These are phyloP conservation scores for Talaromyces verruculosus DNA, from an alignment of 2,329 filamentous ascomycete species.

Conservation along the genomic window DNA sequence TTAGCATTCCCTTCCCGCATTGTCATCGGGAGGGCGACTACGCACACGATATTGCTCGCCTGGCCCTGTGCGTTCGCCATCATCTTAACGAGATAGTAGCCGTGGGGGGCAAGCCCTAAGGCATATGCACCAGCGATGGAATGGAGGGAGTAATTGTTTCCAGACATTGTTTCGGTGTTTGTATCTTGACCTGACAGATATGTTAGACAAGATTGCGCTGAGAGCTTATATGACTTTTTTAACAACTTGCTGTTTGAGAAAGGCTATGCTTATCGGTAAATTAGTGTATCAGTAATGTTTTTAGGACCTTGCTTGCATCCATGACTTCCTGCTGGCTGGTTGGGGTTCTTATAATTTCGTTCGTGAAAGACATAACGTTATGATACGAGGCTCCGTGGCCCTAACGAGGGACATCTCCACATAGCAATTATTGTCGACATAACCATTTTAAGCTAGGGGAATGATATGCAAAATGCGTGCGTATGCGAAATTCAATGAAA, in stretches of 20 bases:
- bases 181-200: not conserved
- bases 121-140: slow-evolving; percentile 35
- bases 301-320: not conserved
- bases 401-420: not conserved
- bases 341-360: not conserved
- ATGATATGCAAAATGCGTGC: not conserved
- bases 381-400: not conserved
- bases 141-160: slow-evolving; percentile 33
- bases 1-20: not conserved
- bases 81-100: slow-evolving; percentile 34
- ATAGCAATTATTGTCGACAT: not conserved
- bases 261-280: not conserved
- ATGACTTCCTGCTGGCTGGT: not conserved
- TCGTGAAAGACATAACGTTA: not conserved
- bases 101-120: slow-evolving; percentile 33
- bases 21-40: not conserved
- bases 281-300: not conserved
- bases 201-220: not conserved
- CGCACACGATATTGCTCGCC: slow-evolving; percentile 33
- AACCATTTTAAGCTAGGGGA: not conserved
- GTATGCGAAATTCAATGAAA: not conserved
- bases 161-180: slow-evolving; percentile 18
- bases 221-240: not conserved
- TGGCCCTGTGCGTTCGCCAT: slow-evolving; percentile 33
- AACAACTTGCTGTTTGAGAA: not conserved